phyloP scores from a whole-genome alignment of 257 asterid species.

The Nicotiana knightiana region DNA sequence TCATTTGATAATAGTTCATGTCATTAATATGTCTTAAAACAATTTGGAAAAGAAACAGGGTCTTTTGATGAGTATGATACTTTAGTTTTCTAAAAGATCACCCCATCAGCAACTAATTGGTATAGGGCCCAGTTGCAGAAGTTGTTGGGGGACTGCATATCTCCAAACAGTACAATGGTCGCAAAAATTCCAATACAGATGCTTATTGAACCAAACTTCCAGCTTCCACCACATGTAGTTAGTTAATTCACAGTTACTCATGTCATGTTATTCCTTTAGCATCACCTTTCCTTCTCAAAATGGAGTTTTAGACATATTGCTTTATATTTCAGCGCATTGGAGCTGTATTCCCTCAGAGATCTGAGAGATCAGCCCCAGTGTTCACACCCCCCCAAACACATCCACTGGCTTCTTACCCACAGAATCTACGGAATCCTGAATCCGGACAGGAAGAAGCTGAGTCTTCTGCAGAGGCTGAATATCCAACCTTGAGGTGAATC shows the following conservation, averaged over 20 bases:
- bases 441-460: constrained; percentile 59
- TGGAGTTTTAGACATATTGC: constrained; percentile 11
- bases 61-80: not conserved
- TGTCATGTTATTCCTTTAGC: not conserved
- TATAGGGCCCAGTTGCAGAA: not conserved
- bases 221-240: not conserved
- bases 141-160: constrained; percentile 10
- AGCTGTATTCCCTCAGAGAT: constrained; percentile 92
- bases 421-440: constrained; percentile 67
- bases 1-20: constrained; percentile 1
- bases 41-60: constrained; percentile 1
- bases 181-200: not conserved
- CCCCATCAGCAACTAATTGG: not conserved
- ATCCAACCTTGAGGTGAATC: constrained; percentile 82
- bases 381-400: constrained; percentile 93
- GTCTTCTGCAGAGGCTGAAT: constrained; percentile 90
- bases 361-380: constrained; percentile 84
- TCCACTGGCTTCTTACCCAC: constrained; percentile 85
- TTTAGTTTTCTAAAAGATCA: not conserved
- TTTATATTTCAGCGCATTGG: constrained; percentile 75
- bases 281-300: not conserved
- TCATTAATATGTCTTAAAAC: not conserved
- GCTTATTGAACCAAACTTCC: not conserved
- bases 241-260: not conserved
- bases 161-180: not conserved